A percentile compares a stretch with the other conserved stretches of the same genome.
phyloP scores from a whole-genome alignment of 495 filamentous ascomycete species.

The Pseudomonodictys pantanalensis region DNA sequence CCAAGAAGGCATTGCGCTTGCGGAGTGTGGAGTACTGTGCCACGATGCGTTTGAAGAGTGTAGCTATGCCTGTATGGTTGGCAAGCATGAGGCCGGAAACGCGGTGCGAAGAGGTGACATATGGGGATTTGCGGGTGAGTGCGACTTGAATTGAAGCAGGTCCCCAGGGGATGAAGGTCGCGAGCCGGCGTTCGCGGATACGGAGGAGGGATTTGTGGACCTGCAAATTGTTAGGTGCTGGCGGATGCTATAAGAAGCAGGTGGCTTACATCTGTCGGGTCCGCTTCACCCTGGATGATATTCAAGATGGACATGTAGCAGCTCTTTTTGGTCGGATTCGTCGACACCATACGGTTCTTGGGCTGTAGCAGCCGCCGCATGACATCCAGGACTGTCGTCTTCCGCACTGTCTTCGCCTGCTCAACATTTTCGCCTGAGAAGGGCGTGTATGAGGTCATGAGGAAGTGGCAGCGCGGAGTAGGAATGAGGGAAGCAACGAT shows the following conservation, averaged over 20 bases:
- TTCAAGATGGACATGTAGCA: slow-evolving; percentile 99
- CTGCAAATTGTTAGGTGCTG: slow-evolving; percentile 31
- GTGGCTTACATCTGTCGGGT: slow-evolving; percentile 77
- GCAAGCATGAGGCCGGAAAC: slow-evolving; percentile 97
- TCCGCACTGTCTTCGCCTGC: slow-evolving; percentile 92
- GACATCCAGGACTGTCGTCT: slow-evolving; percentile 95
- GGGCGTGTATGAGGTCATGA: slow-evolving; percentile 96
- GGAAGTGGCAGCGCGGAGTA: slow-evolving; percentile 93
- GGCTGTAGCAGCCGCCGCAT: slow-evolving; percentile 95
- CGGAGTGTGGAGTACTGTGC: slow-evolving; percentile 85
- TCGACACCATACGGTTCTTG: slow-evolving; percentile 98
- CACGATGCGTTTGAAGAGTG: slow-evolving; percentile 91
- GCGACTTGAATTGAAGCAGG: slow-evolving; percentile 97
- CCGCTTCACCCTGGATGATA: slow-evolving; percentile 96
- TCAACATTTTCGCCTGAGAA: slow-evolving; percentile 95
- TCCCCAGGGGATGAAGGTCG: slow-evolving; percentile 99
- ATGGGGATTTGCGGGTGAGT: slow-evolving; percentile 91
- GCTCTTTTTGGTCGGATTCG: slow-evolving; percentile 89
- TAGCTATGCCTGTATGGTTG: slow-evolving; percentile 96
- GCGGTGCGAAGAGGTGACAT: slow-evolving; percentile 82
- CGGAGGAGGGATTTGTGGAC: slow-evolving; percentile 95
- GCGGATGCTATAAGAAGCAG: not conserved
- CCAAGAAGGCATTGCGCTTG: slow-evolving; percentile 94
- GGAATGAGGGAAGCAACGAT: slow-evolving; percentile 95
- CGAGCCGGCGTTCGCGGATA: slow-evolving; percentile 89